These are phyloP conservation scores for Pleodorina starrii DNA, from an alignment of 139 green algal species.

Conservation along the genomic window DNA sequence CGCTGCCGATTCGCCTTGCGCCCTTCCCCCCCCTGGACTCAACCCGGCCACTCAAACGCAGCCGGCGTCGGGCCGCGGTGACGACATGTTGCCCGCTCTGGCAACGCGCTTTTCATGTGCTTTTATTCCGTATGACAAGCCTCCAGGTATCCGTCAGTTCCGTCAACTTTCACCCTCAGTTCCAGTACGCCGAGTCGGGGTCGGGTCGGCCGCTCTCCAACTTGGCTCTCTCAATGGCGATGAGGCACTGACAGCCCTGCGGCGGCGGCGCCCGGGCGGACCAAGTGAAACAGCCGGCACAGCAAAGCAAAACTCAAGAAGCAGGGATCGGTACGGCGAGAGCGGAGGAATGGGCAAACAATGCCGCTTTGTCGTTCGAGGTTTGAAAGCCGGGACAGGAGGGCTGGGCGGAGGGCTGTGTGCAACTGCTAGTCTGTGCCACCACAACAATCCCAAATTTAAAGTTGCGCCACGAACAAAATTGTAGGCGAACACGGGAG, in stretches of 20 bases:
- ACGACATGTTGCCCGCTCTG: too few species aligned
- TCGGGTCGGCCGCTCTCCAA: slow-evolving; percentile 80
- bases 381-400: neutral
- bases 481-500: too few species aligned
- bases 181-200: slow-evolving; percentile 91
- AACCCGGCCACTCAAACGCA: too few species aligned
- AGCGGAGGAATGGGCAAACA: neutral
- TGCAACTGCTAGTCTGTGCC: neutral
- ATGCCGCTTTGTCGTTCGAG: neutral
- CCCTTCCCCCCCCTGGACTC: too few species aligned
- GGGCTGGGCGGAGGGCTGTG: neutral
- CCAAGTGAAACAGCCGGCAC: too few species aligned
- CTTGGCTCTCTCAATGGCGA: slow-evolving; percentile 91
- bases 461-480: neutral
- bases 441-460: neutral
- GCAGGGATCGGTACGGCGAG: neutral
- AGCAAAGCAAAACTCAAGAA: neutral
- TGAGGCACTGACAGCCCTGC: slow-evolving; percentile 90
- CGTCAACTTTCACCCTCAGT: too few species aligned
- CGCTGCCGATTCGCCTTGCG: too few species aligned
- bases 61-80: too few species aligned
- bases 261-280: too few species aligned
- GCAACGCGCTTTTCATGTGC: too few species aligned
- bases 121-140: too few species aligned
- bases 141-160: too few species aligned